These are phyloP conservation scores for Spencermartinsiella ligniputridi DNA, from an alignment of 1,139 yeast genomes.

Conservation along the genomic window DNA sequence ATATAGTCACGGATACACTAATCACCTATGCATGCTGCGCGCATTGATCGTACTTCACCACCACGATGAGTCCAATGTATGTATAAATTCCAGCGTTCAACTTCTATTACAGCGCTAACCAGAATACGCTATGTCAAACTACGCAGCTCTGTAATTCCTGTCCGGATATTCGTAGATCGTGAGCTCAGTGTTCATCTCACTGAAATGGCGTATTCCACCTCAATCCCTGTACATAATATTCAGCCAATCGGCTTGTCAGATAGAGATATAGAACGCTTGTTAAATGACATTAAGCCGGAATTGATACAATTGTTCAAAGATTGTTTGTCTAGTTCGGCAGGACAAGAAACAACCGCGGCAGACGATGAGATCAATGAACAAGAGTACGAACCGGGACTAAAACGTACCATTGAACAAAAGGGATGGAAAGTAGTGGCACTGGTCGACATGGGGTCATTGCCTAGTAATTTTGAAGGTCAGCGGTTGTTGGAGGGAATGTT, in stretches of 20 bases:
- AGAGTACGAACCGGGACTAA: background rate
- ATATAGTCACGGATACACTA: no score
- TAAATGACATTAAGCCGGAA: constrained; percentile 6
- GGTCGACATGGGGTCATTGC: constrained; percentile 3
- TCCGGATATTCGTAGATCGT: constrained; percentile 10
- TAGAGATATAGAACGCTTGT: constrained; percentile 7
- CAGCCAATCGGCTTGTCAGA: constrained; percentile 7
- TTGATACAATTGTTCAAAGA: background rate
- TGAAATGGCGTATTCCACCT: constrained; percentile 1
- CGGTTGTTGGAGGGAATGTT: constrained; percentile 1
- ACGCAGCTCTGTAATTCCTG: constrained; percentile 5
- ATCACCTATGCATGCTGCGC: no score
- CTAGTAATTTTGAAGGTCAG: constrained; percentile 1
- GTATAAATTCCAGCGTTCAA: no score
- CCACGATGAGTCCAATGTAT: constrained; percentile 12
- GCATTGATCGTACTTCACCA: background rate
- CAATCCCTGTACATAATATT: constrained; percentile 2
- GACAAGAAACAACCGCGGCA: background rate
- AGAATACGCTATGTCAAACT: background rate
- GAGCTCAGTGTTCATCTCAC: constrained; percentile 6
- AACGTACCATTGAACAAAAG: background rate
- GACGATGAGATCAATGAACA: constrained; percentile 3
- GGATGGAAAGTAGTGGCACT: constrained; percentile 10
- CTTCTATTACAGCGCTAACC: background rate
- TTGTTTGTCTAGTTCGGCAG: background rate